Base-by-base conservation (phyloP, 1,284 basidiomycete genomes). In the Rhizoctonia solani region DNA sequence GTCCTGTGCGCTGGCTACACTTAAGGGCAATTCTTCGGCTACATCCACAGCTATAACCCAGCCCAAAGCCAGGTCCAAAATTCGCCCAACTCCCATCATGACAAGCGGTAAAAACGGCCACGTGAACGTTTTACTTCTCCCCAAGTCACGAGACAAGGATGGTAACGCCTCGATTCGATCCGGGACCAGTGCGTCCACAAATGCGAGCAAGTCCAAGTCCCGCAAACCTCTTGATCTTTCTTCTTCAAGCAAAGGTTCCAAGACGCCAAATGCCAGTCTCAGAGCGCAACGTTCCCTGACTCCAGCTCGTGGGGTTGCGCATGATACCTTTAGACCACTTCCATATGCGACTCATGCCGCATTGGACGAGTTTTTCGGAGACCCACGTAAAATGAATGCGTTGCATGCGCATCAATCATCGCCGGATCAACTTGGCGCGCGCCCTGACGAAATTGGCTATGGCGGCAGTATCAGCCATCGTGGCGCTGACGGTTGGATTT, bases 361-460 rank as follows among this genome's bases (percentile, higher is more conserved):
- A 9, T 41, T 54, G 27, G 61, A 66, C 52, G 52, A 66, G 11
- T 66, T 66, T 46, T 66, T 66, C 29, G 61, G 61, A 27, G 52
- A 66, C 19, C 61, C 50, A 66, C 61, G 52, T 50, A 66, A 66
- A 30, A 66, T 66, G 61, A 54, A 66, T 47, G 61, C 61, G 52
- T 19, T 66, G 8, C 50, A 66, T 32, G 52, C 61, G 41, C 61
- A 66, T 29, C 61, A 66, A 27, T 53, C 61, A 5, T 13, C 61
- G 16, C 53, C 61, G 49, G 41, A 53, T 27, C 61, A 65, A 27
- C 49, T 53, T 14, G 61, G 61, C 21, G 61, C 61, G 21, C 61
- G 61, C 30, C 50, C 61, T 25, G 61, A 42, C 23, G 61, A 65
- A 49, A 37, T 65, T 34, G 61, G 61, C 6, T 65, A 65, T 54